Percentiles rank a stretch among this genome's conserved stretches.
phyloP scores from a whole-genome alignment of 2,329 filamentous ascomycete genomes.

The Fusarium coicis region DNA sequence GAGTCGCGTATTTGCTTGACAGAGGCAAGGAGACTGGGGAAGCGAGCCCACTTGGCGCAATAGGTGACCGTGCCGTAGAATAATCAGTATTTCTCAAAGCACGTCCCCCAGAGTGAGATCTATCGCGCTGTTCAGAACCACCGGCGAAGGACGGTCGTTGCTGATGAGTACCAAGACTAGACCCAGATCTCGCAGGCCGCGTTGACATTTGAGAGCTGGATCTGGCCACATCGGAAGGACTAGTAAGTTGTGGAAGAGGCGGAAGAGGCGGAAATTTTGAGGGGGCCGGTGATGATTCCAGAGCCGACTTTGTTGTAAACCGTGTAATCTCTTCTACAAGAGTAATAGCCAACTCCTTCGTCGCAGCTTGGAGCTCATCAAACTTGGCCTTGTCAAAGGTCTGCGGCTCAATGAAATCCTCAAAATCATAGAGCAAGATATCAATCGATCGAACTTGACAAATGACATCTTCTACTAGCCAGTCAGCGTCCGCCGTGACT shows the following conservation, averaged over 20 bases:
- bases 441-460: background rate
- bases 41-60: background rate
- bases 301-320: background rate
- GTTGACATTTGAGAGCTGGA: background rate
- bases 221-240: background rate
- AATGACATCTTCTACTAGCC: background rate
- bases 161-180: background rate
- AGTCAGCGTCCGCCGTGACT: background rate
- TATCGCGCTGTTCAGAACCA: background rate
- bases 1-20: background rate
- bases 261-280: background rate
- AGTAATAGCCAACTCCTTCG: background rate
- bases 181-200: background rate
- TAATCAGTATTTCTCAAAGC: background rate
- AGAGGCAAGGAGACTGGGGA: background rate
- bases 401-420: background rate
- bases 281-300: background rate
- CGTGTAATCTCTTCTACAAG: background rate
- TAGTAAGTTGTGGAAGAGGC: accelerated
- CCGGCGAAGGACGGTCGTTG: background rate
- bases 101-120: background rate
- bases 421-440: background rate
- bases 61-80: background rate
- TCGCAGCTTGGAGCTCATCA: background rate
- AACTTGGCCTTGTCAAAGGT: background rate